A percentile compares a stretch with the other conserved stretches of the same genome.
phyloP scores from a whole-genome alignment of 169 alveolate species.

The Cryptosporidium sp. region DNA sequence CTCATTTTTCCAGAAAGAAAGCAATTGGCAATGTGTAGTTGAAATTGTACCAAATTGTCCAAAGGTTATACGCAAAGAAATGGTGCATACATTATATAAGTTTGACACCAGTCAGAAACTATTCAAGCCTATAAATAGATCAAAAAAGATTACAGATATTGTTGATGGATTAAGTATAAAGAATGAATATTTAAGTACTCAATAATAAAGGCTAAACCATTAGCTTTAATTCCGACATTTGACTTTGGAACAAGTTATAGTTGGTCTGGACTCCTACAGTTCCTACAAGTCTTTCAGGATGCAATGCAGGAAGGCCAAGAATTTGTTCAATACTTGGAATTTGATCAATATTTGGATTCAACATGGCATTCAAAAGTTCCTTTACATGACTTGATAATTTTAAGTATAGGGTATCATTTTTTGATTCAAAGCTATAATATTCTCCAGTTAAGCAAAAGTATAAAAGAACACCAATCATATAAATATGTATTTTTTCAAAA shows the following conservation, averaged over 20 bases:
- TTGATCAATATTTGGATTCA: constrained; percentile 16
- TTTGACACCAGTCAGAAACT: constrained; percentile 68
- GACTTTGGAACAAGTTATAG: constrained; percentile 30
- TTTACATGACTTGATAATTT: background rate
- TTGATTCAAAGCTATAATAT: constrained; percentile 11
- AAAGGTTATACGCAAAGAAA: constrained; percentile 21
- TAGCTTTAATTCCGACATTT: constrained; percentile 29
- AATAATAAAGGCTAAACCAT: background rate
- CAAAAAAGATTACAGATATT: constrained; percentile 54
- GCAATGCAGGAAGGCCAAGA: constrained; percentile 35
- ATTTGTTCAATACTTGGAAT: constrained; percentile 34
- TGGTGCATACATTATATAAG: constrained; percentile 62
- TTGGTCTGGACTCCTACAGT: constrained; percentile 49
- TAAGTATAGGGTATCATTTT: background rate
- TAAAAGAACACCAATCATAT: constrained; percentile 61
- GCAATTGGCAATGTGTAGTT: constrained; percentile 57
- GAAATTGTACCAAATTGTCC: constrained; percentile 63
- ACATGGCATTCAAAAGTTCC: constrained; percentile 32
- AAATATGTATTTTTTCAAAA: constrained; percentile 37
- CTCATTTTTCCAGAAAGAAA: constrained; percentile 36
- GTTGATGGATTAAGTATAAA: constrained; percentile 67
- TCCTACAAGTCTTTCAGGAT: constrained; percentile 63
- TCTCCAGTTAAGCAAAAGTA: constrained; percentile 46
- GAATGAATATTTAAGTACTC: constrained; percentile 29
- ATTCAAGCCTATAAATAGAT: constrained; percentile 35